These are phyloP conservation scores for Neurospora sp. DNA, from an alignment of 2,329 filamentous ascomycete genomes.

Conservation along the genomic window DNA sequence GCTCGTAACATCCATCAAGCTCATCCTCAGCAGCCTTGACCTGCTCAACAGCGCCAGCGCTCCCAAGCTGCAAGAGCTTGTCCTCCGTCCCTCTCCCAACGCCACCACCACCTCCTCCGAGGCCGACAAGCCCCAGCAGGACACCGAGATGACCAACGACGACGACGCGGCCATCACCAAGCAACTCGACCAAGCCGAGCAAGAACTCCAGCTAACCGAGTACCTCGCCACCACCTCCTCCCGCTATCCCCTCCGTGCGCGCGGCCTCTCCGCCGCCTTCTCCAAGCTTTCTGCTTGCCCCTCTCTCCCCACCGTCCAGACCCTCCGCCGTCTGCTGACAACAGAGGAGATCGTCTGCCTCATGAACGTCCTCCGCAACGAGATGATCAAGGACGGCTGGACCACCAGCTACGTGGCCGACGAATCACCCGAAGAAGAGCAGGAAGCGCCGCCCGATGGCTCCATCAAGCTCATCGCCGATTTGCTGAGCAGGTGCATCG, in stretches of 20 bases:
- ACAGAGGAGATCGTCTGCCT: constrained; percentile 62
- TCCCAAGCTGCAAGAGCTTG: constrained; percentile 13
- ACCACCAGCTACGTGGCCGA: constrained; percentile 53
- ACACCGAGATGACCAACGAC: constrained; percentile 14
- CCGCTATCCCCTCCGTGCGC: constrained; percentile 51
- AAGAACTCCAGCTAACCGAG: constrained; percentile 59
- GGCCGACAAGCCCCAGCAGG: constrained; percentile 21
- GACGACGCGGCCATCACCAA: constrained; percentile 32
- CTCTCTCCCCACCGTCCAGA: constrained; percentile 46
- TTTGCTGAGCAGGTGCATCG: constrained; percentile 62
- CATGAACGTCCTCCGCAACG: constrained; percentile 61
- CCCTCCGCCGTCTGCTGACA: constrained; percentile 53
- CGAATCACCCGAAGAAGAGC: constrained; percentile 20
- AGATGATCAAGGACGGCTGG: constrained; percentile 68
- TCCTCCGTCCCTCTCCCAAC: neutral
- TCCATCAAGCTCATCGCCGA: constrained; percentile 63
- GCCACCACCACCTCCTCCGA: neutral
- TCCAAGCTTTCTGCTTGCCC: constrained; percentile 61
- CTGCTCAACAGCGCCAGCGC: constrained; percentile 35
- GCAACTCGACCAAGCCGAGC: constrained; percentile 51
- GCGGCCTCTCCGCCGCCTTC: constrained; percentile 58
- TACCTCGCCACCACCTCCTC: constrained; percentile 56
- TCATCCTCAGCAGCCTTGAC: constrained; percentile 61
- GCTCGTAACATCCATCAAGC: constrained; percentile 54
- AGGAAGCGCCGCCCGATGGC: constrained; percentile 49